Evolutionary conservation across 352 stramenopile species (phyloP).

Genomic region (Globisporangium echinulatum): DNA sequence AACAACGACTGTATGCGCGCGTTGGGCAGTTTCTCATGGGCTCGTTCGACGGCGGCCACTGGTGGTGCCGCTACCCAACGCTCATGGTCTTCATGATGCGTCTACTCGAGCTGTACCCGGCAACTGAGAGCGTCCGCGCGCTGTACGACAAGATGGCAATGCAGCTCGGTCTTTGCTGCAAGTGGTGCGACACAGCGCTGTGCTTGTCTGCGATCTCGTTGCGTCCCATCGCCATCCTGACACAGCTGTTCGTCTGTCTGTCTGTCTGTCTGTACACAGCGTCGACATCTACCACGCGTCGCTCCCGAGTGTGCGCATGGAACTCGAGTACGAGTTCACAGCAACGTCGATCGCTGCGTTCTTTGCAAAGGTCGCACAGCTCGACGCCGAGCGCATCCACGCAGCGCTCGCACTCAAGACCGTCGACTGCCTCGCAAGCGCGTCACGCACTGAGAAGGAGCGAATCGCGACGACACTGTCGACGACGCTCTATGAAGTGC

Average conservation of each 20-base stretch:
- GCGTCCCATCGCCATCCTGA: too few species aligned
- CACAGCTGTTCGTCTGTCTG: background rate
- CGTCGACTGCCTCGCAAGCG: slow-evolving; percentile 1
- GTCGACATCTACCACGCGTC: slow-evolving; percentile 83
- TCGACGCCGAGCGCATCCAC: slow-evolving; percentile 68
- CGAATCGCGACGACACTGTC: slow-evolving; percentile 24
- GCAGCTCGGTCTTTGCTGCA: slow-evolving; percentile 50
- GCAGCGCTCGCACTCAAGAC: slow-evolving; percentile 28
- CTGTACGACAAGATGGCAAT: slow-evolving; percentile 72
- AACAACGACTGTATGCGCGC: slow-evolving; percentile 68
- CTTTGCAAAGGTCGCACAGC: slow-evolving; percentile 65
- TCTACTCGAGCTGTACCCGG: slow-evolving; percentile 70
- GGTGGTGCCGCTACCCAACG: slow-evolving; percentile 72
- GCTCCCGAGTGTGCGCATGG: slow-evolving; percentile 58
- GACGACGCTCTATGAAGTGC: slow-evolving; percentile 71
- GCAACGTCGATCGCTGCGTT: slow-evolving; percentile 61
- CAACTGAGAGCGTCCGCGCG: slow-evolving; percentile 57
- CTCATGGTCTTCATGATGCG: slow-evolving; percentile 88
- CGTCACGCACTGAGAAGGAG: slow-evolving; percentile 10
- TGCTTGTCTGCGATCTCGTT: too few species aligned
- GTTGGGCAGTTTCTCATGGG: slow-evolving; percentile 77
- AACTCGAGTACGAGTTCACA: slow-evolving; percentile 79
- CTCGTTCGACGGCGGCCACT: slow-evolving; percentile 54
- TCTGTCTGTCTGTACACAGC: slow-evolving; percentile 16
- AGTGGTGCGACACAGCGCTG: slow-evolving; percentile 38